Evolutionary conservation across 106 monocot species (phyloP), one percentile per base, ranked within the genome.

Genomic region (Phalaenopsis aphrodite): DNA sequence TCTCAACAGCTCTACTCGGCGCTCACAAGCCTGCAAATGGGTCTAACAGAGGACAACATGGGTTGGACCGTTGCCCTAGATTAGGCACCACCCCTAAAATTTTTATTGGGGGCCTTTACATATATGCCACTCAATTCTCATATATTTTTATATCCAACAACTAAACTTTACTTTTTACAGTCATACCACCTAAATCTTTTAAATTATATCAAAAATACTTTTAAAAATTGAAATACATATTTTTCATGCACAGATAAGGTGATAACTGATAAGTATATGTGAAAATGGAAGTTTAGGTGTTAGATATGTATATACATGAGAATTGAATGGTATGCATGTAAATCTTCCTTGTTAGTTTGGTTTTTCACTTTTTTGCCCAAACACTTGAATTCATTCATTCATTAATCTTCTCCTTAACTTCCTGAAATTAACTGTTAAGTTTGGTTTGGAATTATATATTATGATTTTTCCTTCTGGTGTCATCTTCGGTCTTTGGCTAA

Each of bases 11-110:
- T 98, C 23, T 92, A 92, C 72, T 85, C 86, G 30, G 69, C 85
- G 67, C 87, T 98, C 6, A 98, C 98, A 55, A 80, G 67, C 14
- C 68, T 98, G 2, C 98, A 98, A 84, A 98, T 93, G 94, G 94
- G 98, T 11, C 82, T 89, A 24, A 56, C 78, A 4, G 91, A 92
- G 49, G 98, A 98, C 85, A 94, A 81, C 61, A 85, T 88, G 83
- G 91, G 91, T 16, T 98, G 98, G 98, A 98, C 92, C n/a, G 38
- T 98, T 67, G 55, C 23, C 5, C 46, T 76, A 23, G 24, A 47
- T 49, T 76, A 76, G 48, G 48, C 14, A 30, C 30, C 30, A 30
- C 1, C 48, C 58, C 58, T 61, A n/a, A 61, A 61, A 61, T 61
- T 61, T 30, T 30, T 30, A 30, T 30, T 30, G 30, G 30, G 30